These are phyloP conservation scores for Eutrema heterophyllum DNA, from an alignment of 345 rosid genomes.

Conservation along the genomic window DNA sequence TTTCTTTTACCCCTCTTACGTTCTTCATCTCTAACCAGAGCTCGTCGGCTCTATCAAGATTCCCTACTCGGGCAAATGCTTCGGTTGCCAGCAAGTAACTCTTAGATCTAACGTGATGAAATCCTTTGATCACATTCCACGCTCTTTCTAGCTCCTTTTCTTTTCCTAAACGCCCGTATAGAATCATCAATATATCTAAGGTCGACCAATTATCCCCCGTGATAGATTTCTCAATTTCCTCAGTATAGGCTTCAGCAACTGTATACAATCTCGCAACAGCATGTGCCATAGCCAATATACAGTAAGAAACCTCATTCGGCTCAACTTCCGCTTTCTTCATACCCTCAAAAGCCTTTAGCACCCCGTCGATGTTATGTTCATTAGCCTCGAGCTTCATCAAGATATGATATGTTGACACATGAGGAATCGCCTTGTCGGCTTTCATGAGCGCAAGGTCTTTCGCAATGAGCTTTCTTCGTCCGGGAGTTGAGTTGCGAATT, in stretches of 20 bases:
- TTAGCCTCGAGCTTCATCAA: conserved; percentile 90
- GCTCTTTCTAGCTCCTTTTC: conserved; percentile 55
- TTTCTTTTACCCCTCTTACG: conserved; percentile 46
- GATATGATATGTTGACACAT: conserved; percentile 81
- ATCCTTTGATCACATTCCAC: conserved; percentile 54
- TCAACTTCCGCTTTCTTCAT: conserved; percentile 62
- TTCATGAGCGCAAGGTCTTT: conserved; percentile 77
- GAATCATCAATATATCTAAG: conserved; percentile 66
- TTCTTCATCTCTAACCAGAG: conserved; percentile 78
- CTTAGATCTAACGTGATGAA: conserved; percentile 54
- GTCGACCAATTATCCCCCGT: conserved; percentile 86
- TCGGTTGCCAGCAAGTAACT: conserved; percentile 69
- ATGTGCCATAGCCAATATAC: conserved; percentile 85
- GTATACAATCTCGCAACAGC: conserved; percentile 79
- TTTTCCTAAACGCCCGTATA: conserved; percentile 69
- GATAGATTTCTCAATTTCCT: conserved; percentile 64
- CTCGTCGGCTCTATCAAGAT: conserved; percentile 61
- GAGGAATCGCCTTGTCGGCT: conserved; percentile 77
- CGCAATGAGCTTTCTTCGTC: conserved; percentile 58
- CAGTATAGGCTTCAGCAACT: conserved; percentile 69
- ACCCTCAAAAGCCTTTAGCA: conserved; percentile 51
- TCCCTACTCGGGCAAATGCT: conserved; percentile 66
- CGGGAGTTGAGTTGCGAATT: conserved; percentile 65
- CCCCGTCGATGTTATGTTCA: conserved; percentile 67
- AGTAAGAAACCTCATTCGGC: conserved; percentile 76